Conservation (phyloP, 2,329 filamentous ascomycete species). For the Didymella segeticola region DNA sequence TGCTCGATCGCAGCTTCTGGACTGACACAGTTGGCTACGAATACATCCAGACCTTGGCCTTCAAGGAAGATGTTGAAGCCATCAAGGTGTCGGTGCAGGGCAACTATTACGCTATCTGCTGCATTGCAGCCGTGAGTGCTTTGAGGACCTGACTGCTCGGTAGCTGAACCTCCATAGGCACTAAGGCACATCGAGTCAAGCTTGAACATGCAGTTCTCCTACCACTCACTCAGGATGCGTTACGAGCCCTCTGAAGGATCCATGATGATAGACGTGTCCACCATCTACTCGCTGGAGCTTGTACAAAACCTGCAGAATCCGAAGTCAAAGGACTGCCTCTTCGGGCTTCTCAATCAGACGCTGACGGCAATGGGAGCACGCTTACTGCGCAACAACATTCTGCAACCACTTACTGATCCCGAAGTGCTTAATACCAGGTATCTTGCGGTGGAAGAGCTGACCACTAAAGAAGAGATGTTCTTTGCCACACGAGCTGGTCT, state of each 20-base stretch:
- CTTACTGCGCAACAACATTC: constrained; percentile 80
- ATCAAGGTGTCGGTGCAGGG: constrained; percentile 79
- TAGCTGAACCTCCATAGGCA: constrained; percentile 58
- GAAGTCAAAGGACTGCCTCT: constrained; percentile 82
- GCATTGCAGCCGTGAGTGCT: constrained; percentile 79
- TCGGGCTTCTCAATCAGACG: constrained; percentile 85
- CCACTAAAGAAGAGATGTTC: constrained; percentile 85
- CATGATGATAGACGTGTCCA: constrained; percentile 94
- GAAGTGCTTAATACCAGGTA: constrained; percentile 75
- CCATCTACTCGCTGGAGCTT: constrained; percentile 84
- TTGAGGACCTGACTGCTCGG: constrained; percentile 50
- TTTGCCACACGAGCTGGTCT: constrained; percentile 73
- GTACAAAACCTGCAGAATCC: constrained; percentile 83
- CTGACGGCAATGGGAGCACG: constrained; percentile 87
- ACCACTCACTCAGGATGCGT: constrained; percentile 82
- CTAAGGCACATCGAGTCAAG: constrained; percentile 81
- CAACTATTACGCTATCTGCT: constrained; percentile 87
- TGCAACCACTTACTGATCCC: constrained; percentile 82
- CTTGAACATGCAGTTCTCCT: constrained; percentile 71
- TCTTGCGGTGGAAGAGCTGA: constrained; percentile 83
- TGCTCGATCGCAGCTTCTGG: constrained; percentile 81
- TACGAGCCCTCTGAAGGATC: constrained; percentile 89
- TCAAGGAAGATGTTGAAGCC: constrained; percentile 78
- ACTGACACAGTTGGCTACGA: constrained; percentile 79
- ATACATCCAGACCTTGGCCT: constrained; percentile 79